These are phyloP conservation scores for Wickerhamiella shivajii DNA, from an alignment of 805 yeast genomes.

Conservation along the genomic window DNA sequence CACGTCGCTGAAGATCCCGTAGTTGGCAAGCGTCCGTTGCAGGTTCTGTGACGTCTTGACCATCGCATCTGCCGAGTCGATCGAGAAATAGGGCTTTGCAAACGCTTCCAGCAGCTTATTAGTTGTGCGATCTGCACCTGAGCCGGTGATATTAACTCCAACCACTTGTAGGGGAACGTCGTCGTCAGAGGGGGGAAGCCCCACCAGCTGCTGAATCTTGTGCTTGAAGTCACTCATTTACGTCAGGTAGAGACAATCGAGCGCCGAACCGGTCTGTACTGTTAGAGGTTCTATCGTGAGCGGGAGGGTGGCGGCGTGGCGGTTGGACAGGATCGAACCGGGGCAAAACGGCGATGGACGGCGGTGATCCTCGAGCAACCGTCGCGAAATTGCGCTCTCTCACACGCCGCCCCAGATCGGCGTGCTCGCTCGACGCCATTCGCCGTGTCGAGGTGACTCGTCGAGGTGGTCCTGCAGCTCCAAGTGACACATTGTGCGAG, in stretches of 20 bases:
- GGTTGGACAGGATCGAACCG: too few species aligned
- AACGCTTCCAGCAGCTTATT: conserved; percentile 21
- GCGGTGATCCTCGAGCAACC: too few species aligned
- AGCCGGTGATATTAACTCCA: conserved; percentile 23
- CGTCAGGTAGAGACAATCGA: too few species aligned
- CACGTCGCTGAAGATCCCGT: conserved; percentile 15
- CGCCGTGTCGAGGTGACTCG: too few species aligned
- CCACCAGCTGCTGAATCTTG: conserved; percentile 1
- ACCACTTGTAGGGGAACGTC: neutral
- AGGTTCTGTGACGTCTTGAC: conserved; percentile 21
- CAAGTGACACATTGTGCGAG: neutral
- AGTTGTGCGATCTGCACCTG: conserved; percentile 21
- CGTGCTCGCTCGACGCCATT: too few species aligned
- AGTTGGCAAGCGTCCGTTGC: conserved; percentile 17
- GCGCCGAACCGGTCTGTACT: neutral
- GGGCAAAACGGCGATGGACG: too few species aligned
- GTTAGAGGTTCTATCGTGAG: conserved; percentile 7
- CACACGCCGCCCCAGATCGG: too few species aligned
- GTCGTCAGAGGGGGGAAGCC: too few species aligned
- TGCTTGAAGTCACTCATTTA: neutral
- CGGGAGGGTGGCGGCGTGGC: too few species aligned
- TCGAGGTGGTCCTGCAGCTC: too few species aligned
- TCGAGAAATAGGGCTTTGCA: conserved; percentile 23
- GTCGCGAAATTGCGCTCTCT: too few species aligned
- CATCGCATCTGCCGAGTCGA: conserved; percentile 16